A percentile compares a stretch with the other conserved stretches of the same genome.
These are phyloP conservation scores for Pythium dissotocum DNA, from an alignment of 352 stramenopile species.

Conservation along the genomic window DNA sequence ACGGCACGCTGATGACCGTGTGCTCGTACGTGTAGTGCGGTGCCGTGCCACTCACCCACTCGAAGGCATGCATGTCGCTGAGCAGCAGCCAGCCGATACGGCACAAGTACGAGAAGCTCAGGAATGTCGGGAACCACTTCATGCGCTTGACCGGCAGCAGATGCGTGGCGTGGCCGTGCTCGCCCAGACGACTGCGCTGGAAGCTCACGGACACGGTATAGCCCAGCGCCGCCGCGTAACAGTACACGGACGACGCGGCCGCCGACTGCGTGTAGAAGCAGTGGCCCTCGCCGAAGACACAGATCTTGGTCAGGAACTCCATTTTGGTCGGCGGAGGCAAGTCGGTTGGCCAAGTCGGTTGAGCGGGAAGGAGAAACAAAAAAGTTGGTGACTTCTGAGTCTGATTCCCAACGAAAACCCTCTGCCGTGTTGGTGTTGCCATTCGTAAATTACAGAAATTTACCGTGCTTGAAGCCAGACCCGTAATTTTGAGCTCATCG, in stretches of 20 bases:
- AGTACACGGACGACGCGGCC: constrained; percentile 61
- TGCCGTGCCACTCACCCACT: constrained; percentile 61
- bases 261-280: constrained; percentile 81
- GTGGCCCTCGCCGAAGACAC: constrained; percentile 68
- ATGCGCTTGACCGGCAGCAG: constrained; percentile 79
- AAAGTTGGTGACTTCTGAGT: background rate
- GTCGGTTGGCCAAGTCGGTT: background rate
- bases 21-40: constrained; percentile 61
- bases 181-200: constrained; percentile 61
- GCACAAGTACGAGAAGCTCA: constrained; percentile 69
- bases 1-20: constrained; percentile 68
- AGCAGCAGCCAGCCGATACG: constrained; percentile 77
- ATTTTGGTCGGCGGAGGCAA: background rate
- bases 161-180: constrained; percentile 83
- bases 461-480: no score
- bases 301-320: constrained; percentile 63
- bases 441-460: no score
- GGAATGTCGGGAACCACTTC: constrained; percentile 82
- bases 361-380: constrained; percentile 1
- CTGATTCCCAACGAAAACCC: no score
- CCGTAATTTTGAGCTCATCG: no score
- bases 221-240: constrained; percentile 60
- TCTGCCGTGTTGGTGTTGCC: no score
- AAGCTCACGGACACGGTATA: constrained; percentile 80
- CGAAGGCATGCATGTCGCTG: constrained; percentile 79